Evolutionary conservation across 1,139 yeast genomes (phyloP).

Genomic region (Zygosaccharomyces sapae): DNA sequence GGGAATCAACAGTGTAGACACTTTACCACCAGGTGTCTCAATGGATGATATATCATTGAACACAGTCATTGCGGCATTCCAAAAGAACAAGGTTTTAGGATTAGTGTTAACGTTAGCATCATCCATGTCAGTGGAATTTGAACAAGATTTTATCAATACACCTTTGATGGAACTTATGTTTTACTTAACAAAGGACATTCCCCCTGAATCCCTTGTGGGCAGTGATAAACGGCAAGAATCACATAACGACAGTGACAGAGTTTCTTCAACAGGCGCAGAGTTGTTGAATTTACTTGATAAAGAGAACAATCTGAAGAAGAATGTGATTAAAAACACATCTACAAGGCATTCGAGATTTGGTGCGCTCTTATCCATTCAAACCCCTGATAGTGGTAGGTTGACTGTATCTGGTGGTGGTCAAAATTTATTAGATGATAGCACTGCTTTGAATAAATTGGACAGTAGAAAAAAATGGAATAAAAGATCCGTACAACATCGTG

Average conservation of each 20-base stretch:
- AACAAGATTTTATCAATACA: constrained; percentile 55
- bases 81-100: constrained; percentile 65
- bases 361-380: constrained; percentile 67
- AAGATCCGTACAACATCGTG: constrained; percentile 42
- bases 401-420: constrained; percentile 83
- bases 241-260: neutral
- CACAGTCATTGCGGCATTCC: constrained; percentile 53
- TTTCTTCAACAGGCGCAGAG: constrained; percentile 32
- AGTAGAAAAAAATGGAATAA: constrained; percentile 62
- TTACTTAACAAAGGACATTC: constrained; percentile 56
- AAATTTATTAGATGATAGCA: constrained; percentile 48
- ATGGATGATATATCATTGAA: constrained; percentile 66
- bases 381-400: constrained; percentile 52
- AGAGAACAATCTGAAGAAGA: constrained; percentile 53
- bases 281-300: constrained; percentile 53
- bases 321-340: constrained; percentile 50
- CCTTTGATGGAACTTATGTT: constrained; percentile 68
- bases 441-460: constrained; percentile 59
- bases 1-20: constrained; percentile 35
- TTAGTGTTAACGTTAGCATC: constrained; percentile 66
- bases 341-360: constrained; percentile 92
- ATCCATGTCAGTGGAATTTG: constrained; percentile 61
- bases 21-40: constrained; percentile 53
- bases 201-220: constrained; percentile 29
- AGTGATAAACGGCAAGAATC: neutral